Evolutionary conservation across 2,329 filamentous ascomycete species (phyloP).

Genomic region (Parastagonospora nodorum): DNA sequence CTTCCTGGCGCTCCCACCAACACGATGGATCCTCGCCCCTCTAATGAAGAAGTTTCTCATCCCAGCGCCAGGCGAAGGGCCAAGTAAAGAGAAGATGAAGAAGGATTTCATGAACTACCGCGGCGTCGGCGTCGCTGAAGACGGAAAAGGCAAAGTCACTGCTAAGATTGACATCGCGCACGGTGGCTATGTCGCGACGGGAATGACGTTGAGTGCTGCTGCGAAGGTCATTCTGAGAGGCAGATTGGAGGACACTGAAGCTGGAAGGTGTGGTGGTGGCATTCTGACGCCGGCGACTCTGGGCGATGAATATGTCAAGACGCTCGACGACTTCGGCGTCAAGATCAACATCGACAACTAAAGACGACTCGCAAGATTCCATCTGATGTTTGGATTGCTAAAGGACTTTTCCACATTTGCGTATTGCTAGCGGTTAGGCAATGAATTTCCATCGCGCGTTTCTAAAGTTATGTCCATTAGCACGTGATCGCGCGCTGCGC

Average conservation of each 20-base stretch:
- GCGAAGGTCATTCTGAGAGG: constrained; percentile 70
- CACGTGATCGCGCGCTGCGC: too few relatives aligned
- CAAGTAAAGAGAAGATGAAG: constrained; percentile 56
- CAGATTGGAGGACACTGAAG: constrained; percentile 52
- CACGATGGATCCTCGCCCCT: constrained; percentile 51
- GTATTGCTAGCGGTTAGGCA: background rate
- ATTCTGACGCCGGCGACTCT: constrained; percentile 74
- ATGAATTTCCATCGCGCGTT: too few relatives aligned
- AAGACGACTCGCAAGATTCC: background rate
- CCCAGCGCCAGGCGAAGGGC: constrained; percentile 35
- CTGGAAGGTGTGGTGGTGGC: constrained; percentile 65
- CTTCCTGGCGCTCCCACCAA: constrained; percentile 56
- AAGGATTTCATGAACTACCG: constrained; percentile 68
- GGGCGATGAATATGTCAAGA: constrained; percentile 69
- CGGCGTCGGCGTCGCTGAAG: constrained; percentile 64
- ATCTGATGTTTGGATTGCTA: background rate
- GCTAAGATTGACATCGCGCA: constrained; percentile 63
- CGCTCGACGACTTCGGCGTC: constrained; percentile 65
- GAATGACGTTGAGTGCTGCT: constrained; percentile 65
- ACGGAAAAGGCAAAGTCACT: constrained; percentile 58
- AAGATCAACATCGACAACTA: constrained; percentile 51
- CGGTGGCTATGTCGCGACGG: constrained; percentile 71
- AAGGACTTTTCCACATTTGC: background rate
- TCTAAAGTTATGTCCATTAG: too few relatives aligned
- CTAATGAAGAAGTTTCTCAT: constrained; percentile 37